A percentile compares a stretch with the other conserved stretches of the same genome.
Evolutionary conservation across 2,329 filamentous ascomycete genomes (phyloP).

Genomic region (Ceratocystis lukuohia): DNA sequence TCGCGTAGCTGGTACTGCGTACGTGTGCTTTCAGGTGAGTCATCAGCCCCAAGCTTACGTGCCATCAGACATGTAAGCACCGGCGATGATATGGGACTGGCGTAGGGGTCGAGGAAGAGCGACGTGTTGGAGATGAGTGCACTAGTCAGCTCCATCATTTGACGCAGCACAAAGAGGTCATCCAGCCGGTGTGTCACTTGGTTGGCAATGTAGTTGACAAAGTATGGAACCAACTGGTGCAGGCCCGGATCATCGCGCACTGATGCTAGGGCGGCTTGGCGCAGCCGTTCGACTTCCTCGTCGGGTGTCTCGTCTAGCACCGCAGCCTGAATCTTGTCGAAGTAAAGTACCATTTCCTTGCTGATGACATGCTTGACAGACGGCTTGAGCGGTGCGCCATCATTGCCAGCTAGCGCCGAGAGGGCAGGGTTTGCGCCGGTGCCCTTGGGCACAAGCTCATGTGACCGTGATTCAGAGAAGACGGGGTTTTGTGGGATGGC

Average conservation of each 20-base stretch:
- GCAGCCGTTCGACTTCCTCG: constrained; percentile 56
- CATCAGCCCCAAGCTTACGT: constrained; percentile 56
- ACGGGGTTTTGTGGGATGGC: constrained; percentile 94
- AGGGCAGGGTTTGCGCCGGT: constrained; percentile 73
- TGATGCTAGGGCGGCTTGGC: constrained; percentile 72
- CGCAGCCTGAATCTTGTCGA: constrained; percentile 84
- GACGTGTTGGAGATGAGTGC: constrained; percentile 73
- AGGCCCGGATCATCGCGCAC: constrained; percentile 80
- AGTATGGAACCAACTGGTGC: constrained; percentile 92
- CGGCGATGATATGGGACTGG: constrained; percentile 59
- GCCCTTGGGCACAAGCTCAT: constrained; percentile 81
- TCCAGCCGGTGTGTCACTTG: constrained; percentile 91
- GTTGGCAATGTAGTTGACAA: constrained; percentile 88
- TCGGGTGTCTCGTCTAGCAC: constrained; percentile 80
- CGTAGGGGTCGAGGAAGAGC: constrained; percentile 55
- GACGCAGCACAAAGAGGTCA: constrained; percentile 73
- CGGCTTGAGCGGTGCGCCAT: constrained; percentile 53
- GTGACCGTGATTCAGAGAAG: constrained; percentile 64
- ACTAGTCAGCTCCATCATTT: constrained; percentile 83
- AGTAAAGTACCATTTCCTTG: constrained; percentile 92
- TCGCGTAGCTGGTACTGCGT: constrained; percentile 72
- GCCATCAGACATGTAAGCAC: constrained; percentile 78
- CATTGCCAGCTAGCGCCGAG: constrained; percentile 48
- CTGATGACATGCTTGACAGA: constrained; percentile 91
- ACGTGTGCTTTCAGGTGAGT: constrained; percentile 39